These are phyloP conservation scores for Aspergillus sergii DNA, from an alignment of 2,329 filamentous ascomycete species.

Conservation along the genomic window DNA sequence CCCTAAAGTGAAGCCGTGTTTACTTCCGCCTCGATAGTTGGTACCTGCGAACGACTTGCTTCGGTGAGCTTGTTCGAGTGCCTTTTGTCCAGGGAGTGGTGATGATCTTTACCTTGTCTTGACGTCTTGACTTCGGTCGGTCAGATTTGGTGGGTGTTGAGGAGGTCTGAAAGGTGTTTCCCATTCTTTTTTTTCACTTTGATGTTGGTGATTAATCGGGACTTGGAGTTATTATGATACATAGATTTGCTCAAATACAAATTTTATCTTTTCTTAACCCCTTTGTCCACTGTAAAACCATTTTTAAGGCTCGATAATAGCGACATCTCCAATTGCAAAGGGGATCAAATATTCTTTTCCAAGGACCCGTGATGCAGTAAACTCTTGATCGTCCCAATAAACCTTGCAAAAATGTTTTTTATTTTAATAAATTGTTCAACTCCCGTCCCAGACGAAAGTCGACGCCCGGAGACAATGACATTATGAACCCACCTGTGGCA, in stretches of 20 bases:
- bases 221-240: neutral
- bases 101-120: slow-evolving; percentile 87
- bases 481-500: neutral
- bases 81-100: slow-evolving; percentile 77
- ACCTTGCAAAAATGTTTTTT: neutral
- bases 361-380: neutral
- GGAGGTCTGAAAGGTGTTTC: slow-evolving; percentile 82
- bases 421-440: neutral
- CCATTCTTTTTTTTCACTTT: slow-evolving; percentile 57
- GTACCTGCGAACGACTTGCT: slow-evolving; percentile 31
- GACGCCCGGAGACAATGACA: neutral
- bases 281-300: too few relatives aligned
- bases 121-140: slow-evolving; percentile 76
- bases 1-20: slow-evolving; percentile 81
- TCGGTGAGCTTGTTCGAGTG: slow-evolving; percentile 33
- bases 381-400: neutral
- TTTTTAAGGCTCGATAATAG: too few relatives aligned
- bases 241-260: neutral
- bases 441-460: neutral
- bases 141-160: slow-evolving; percentile 77
- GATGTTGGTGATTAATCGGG: slow-evolving; percentile 18
- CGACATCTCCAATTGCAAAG: too few relatives aligned
- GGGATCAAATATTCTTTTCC: too few relatives aligned
- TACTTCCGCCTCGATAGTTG: slow-evolving; percentile 48
- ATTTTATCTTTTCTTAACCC: too few relatives aligned